A percentile compares a stretch with the other conserved stretches of the same genome.
Conservation (phyloP, 257 asterid species). For the Phtheirospermum japonicum region DNA sequence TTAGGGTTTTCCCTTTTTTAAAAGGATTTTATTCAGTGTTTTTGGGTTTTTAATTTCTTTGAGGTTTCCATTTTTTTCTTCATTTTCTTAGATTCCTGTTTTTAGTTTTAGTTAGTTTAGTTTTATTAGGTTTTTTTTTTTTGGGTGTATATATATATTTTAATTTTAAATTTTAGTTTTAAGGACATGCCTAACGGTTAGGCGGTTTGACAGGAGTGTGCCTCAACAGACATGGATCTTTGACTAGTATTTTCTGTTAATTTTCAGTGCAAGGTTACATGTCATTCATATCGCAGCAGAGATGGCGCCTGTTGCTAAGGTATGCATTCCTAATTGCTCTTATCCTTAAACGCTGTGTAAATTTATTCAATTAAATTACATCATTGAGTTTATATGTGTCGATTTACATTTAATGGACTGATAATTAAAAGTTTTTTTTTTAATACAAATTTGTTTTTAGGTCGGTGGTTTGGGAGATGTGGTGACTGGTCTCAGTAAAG, state of each 20-base stretch:
- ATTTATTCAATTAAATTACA: background rate
- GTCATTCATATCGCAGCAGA: slow-evolving; percentile 95
- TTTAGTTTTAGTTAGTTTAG: no score
- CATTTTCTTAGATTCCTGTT: no score
- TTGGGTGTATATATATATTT: no score
- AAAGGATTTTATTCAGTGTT: no score
- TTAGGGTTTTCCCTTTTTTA: no score
- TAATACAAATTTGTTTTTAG: slow-evolving; percentile 34
- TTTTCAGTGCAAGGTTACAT: slow-evolving; percentile 69
- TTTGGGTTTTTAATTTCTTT: no score
- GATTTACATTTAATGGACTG: slow-evolving; percentile 5
- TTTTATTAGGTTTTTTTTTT: no score
- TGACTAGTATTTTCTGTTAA: slow-evolving; percentile 36
- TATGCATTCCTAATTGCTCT: slow-evolving; percentile 30
- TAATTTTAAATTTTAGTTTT: no score
- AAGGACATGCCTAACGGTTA: no score
- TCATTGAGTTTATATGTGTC: background rate
- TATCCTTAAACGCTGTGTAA: slow-evolving; percentile 19
- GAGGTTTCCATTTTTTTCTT: no score
- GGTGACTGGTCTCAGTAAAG: slow-evolving; percentile 92
- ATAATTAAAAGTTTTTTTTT: slow-evolving; percentile 3
- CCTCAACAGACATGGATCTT: slow-evolving; percentile 1
- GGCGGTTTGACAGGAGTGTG: no score
- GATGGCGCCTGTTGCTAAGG: slow-evolving; percentile 99
- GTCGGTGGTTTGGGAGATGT: slow-evolving; percentile 99